Evolutionary conservation across 768 basidiomycete genomes (phyloP).

Genomic region (Auricularia cornea): DNA sequence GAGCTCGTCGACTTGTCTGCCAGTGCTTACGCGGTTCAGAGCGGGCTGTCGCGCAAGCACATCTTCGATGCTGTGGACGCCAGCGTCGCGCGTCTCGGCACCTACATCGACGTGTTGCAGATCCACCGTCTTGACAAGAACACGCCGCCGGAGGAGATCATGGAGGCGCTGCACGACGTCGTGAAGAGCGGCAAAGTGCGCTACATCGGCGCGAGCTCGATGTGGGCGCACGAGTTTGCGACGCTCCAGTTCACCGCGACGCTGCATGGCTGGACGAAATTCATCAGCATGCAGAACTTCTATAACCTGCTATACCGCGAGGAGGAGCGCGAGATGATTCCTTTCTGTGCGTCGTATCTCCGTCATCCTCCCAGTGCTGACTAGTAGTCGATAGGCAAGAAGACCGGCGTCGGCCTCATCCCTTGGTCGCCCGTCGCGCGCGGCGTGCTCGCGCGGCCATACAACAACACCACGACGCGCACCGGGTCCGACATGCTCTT

Average conservation of each 20-base stretch:
- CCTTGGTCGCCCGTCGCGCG: slow-evolving; percentile 39
- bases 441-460: slow-evolving; percentile 28
- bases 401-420: slow-evolving; percentile 43
- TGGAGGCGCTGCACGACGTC: slow-evolving; percentile 44
- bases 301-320: slow-evolving; percentile 55
- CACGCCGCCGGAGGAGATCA: slow-evolving; percentile 37
- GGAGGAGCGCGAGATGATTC: slow-evolving; percentile 59
- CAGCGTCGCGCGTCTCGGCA: slow-evolving; percentile 31
- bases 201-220: slow-evolving; percentile 38
- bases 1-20: too few relatives aligned
- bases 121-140: slow-evolving; percentile 35
- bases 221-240: slow-evolving; percentile 20
- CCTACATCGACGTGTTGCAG: slow-evolving; percentile 38
- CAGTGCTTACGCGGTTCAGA: neutral
- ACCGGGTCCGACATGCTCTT: slow-evolving; percentile 24
- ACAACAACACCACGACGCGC: slow-evolving; percentile 21
- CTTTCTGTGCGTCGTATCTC: slow-evolving; percentile 14
- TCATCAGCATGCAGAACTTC: slow-evolving; percentile 67
- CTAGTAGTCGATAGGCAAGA: slow-evolving; percentile 12
- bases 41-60: slow-evolving; percentile 22
- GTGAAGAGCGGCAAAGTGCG: slow-evolving; percentile 41
- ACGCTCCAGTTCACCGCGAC: neutral
- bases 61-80: slow-evolving; percentile 40
- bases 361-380: neutral
- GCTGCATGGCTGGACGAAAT: slow-evolving; percentile 18